phyloP scores from a whole-genome alignment of 2,329 filamentous ascomycete genomes.

The Ophiostoma quercus region DNA sequence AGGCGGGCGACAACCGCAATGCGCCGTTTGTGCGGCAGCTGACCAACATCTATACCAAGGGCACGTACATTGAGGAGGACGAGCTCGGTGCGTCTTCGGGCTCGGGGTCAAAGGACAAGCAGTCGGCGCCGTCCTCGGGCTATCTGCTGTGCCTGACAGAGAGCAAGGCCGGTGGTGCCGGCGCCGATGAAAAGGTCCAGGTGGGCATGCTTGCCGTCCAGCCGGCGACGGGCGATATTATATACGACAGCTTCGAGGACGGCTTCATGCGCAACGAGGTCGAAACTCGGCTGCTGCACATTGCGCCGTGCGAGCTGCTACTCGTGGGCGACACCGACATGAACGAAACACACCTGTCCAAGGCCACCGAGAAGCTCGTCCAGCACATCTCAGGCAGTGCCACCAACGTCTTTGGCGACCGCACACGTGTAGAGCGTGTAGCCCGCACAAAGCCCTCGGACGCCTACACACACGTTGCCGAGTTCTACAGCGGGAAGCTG shows the following conservation, averaged over 20 bases:
- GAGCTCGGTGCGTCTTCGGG: conserved; percentile 54
- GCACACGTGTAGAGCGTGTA: conserved; percentile 76
- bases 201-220: conserved; percentile 92
- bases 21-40: conserved; percentile 87
- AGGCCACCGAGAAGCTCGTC: conserved; percentile 86
- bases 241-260: conserved; percentile 94
- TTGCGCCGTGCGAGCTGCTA: conserved; percentile 90
- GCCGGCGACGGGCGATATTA: conserved; percentile 89
- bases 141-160: conserved; percentile 93
- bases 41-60: conserved; percentile 96
- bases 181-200: conserved; percentile 88
- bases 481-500: conserved; percentile 60
- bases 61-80: conserved; percentile 94
- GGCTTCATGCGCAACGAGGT: conserved; percentile 97
- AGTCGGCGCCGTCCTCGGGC: conserved; percentile 49
- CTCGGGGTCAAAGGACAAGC: conserved; percentile 31
- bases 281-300: conserved; percentile 90
- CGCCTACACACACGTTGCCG: conserved; percentile 80
- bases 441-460: conserved; percentile 73
- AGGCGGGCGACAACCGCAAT: conserved; percentile 89
- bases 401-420: conserved; percentile 88
- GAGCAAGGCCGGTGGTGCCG: conserved; percentile 53
- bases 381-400: conserved; percentile 83
- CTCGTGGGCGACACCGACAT: conserved; percentile 68
- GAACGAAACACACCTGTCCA: conserved; percentile 52